Base-by-base conservation (phyloP, 495 filamentous ascomycete genomes). In the Chlorociboria aeruginascens region DNA sequence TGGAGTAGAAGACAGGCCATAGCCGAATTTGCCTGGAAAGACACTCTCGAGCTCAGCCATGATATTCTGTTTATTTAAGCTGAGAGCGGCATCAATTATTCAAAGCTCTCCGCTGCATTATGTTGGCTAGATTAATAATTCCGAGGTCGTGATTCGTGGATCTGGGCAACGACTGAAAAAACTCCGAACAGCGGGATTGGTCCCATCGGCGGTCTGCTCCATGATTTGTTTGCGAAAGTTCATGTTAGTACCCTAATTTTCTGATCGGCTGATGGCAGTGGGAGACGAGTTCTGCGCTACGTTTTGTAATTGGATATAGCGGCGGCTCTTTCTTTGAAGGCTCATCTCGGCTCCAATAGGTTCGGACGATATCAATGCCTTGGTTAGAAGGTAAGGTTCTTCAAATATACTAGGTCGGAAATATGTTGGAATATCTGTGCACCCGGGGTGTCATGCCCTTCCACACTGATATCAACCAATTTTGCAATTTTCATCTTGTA, bases 41-140 rank as follows among this genome's bases (percentile, higher is more conserved):
- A 57, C 13, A 30, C 11, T 14, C 36, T 56, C 20, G 44, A 45
- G 11, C 14, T 56, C 12, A 38, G 25, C 3, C 31, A 43, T 9
- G 44, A 48, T 14, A 31, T 45, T 9, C 32, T 56, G n/a, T 29
- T 56, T n/a, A 38, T 44, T 16, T 53, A 14, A 50, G 28, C 7
- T 29, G 16, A 6, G 16, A 11, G 32, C 14, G 7, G 6, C 10
- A 40, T 11, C 20, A 32, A 14, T 30, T 4, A 40, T 28, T 7
- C 45, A 1, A 3, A 13, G 20, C 25, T 20, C 36, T 12, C 14
- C 32, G 10, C 37, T 12, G n/a, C n/a, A 46, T 46, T 14, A 28
- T 41, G 28, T 49, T n/a, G 32, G 45, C 45, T 1, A 9, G 11
- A 17, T 16, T 10, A 43, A 12, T 30, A 31, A 43, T 43, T 11